These are phyloP conservation scores for Beauveria asiatica DNA, from an alignment of 2,329 filamentous ascomycete genomes.

Conservation along the genomic window DNA sequence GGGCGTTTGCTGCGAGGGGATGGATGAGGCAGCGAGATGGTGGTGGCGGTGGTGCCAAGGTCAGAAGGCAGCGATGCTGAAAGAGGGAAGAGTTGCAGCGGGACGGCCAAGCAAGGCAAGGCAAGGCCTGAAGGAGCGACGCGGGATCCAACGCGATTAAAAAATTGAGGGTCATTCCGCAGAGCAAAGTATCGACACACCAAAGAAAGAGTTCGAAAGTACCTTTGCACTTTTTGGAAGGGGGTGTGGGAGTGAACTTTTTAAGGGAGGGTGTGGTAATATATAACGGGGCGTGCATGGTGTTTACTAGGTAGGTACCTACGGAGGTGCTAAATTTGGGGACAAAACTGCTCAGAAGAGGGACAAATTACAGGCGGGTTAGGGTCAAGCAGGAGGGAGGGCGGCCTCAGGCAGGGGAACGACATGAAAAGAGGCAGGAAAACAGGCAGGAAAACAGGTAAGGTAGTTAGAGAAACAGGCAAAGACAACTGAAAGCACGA, in stretches of 20 bases:
- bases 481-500: too few species aligned
- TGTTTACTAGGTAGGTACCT: background rate
- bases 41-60: slow-evolving; percentile 2
- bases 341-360: background rate
- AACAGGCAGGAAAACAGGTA: too few species aligned
- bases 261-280: too few species aligned
- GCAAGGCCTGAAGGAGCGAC: background rate
- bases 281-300: too few species aligned
- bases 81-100: slow-evolving; percentile 8
- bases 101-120: background rate
- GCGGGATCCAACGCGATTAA: slow-evolving; percentile 4
- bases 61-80: slow-evolving; percentile 1
- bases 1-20: background rate
- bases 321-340: background rate
- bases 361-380: background rate
- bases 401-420: too few species aligned
- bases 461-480: too few species aligned
- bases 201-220: too few species aligned
- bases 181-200: too few species aligned
- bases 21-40: background rate
- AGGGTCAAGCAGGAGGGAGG: background rate
- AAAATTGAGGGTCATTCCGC: slow-evolving; percentile 1
- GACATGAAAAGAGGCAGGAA: too few species aligned
- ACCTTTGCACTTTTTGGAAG: background rate
- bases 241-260: background rate